A percentile compares a stretch with the other conserved stretches of the same genome.
These are phyloP conservation scores for Pichia pseudocactophila DNA, from an alignment of 805 yeast genomes.

Conservation along the genomic window DNA sequence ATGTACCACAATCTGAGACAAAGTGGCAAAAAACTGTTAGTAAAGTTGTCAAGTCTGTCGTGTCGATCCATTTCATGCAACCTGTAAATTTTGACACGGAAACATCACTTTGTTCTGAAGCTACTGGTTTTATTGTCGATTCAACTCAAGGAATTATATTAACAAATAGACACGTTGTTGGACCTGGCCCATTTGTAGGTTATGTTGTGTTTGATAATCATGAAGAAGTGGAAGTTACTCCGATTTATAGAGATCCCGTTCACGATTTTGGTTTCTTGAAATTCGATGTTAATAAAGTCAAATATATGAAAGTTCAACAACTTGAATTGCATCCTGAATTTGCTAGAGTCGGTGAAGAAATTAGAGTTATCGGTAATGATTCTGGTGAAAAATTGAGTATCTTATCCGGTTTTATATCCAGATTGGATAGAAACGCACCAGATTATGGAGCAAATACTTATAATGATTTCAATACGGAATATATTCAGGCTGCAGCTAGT, in stretches of 20 bases:
- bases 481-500: slow-evolving; percentile 91
- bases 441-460: slow-evolving; percentile 83
- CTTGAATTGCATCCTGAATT: slow-evolving; percentile 68
- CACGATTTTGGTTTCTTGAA: slow-evolving; percentile 89
- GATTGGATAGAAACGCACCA: slow-evolving; percentile 90
- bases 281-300: slow-evolving; percentile 62
- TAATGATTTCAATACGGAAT: slow-evolving; percentile 89
- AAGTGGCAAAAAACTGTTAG: slow-evolving; percentile 79
- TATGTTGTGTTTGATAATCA: slow-evolving; percentile 90
- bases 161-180: slow-evolving; percentile 92
- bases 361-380: slow-evolving; percentile 92
- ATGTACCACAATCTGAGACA: slow-evolving; percentile 16
- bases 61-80: slow-evolving; percentile 81
- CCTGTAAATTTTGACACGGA: slow-evolving; percentile 86
- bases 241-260: slow-evolving; percentile 87
- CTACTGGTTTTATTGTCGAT: slow-evolving; percentile 95
- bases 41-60: slow-evolving; percentile 75
- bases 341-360: slow-evolving; percentile 88
- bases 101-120: slow-evolving; percentile 70
- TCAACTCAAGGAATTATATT: slow-evolving; percentile 70
- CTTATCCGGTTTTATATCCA: slow-evolving; percentile 73
- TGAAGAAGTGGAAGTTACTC: slow-evolving; percentile 81
- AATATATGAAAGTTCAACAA: slow-evolving; percentile 63
- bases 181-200: slow-evolving; percentile 90
- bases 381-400: slow-evolving; percentile 92